Conservation (phyloP, 495 filamentous ascomycete species). For the Cenococcum geophilum region DNA sequence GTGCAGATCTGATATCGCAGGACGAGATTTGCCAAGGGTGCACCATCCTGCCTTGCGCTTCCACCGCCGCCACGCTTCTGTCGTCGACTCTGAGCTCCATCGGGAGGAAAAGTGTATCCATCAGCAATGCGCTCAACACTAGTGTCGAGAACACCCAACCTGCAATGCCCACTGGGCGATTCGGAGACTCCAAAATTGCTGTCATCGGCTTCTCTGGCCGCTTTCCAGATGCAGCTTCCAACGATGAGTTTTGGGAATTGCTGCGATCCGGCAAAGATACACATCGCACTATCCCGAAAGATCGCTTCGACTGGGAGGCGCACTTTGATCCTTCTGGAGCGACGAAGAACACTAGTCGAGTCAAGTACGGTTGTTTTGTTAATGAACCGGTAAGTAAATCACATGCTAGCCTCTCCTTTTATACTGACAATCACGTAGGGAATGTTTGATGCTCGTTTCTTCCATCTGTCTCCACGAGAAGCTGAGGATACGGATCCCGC, state of each 20-base stretch:
- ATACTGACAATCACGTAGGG: too few species aligned
- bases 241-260: constrained; percentile 30
- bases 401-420: too few species aligned
- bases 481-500: constrained; percentile 36
- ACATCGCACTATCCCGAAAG: constrained; percentile 25
- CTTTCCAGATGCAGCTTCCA: constrained; percentile 28
- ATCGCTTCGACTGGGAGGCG: constrained; percentile 25
- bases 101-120: neutral
- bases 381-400: too few species aligned
- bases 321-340: constrained; percentile 29
- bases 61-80: too few species aligned
- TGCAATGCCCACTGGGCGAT: neutral
- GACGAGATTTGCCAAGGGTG: constrained; percentile 11
- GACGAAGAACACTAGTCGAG: constrained; percentile 27
- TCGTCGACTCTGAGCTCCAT: neutral
- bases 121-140: constrained; percentile 31
- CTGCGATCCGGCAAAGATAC: constrained; percentile 23
- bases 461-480: constrained; percentile 41
- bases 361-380: constrained; percentile 32
- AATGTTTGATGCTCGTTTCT: constrained; percentile 42
- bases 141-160: neutral
- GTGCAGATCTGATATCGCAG: constrained; percentile 34
- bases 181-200: constrained; percentile 28
- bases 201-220: constrained; percentile 32
- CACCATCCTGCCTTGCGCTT: neutral